Evolutionary conservation across 2,329 filamentous ascomycete genomes (phyloP).

Genomic region (Hypoxylon sp.): DNA sequence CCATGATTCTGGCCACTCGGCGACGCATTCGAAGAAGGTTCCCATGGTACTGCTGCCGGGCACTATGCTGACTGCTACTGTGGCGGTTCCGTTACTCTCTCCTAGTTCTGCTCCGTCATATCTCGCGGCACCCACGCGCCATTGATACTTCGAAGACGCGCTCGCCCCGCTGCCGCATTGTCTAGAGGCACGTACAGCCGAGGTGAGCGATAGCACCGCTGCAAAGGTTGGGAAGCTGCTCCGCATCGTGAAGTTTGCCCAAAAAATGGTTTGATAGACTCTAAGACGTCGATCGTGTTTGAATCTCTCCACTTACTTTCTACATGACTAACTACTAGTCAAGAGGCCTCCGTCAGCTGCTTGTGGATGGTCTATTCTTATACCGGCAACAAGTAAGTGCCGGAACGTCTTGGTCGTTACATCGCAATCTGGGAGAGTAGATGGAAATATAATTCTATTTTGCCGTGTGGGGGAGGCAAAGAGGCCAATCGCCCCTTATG

Average conservation of each 20-base stretch:
- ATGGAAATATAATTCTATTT: constrained; percentile 33
- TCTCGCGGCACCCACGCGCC: constrained; percentile 51
- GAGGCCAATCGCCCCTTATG: constrained; percentile 16
- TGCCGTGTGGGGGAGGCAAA: constrained; percentile 23
- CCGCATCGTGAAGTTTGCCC: constrained; percentile 60
- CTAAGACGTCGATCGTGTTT: constrained; percentile 6
- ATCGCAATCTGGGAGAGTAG: constrained; percentile 41
- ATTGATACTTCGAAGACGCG: constrained; percentile 45
- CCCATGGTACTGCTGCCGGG: constrained; percentile 38
- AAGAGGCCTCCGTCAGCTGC: constrained; percentile 10
- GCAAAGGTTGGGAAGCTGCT: constrained; percentile 35
- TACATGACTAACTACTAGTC: constrained; percentile 10
- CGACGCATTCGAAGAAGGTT: constrained; percentile 56
- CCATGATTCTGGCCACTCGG: constrained; percentile 56
- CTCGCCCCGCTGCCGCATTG: constrained; percentile 44
- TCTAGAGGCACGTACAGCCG: constrained; percentile 46
- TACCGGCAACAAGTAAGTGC: constrained; percentile 37
- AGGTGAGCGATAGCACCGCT: constrained; percentile 29
- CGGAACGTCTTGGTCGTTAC: constrained; percentile 32
- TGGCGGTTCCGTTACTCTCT: constrained; percentile 45
- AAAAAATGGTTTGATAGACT: constrained; percentile 8
- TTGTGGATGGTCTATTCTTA: constrained; percentile 18
- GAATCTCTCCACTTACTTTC: constrained; percentile 11
- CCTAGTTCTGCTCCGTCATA: constrained; percentile 52
- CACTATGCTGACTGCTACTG: constrained; percentile 51